A percentile compares a stretch with the other conserved stretches of the same genome.
These are phyloP conservation scores for Fistulifera solaris DNA, from an alignment of 108 stramenopile species.

Conservation along the genomic window DNA sequence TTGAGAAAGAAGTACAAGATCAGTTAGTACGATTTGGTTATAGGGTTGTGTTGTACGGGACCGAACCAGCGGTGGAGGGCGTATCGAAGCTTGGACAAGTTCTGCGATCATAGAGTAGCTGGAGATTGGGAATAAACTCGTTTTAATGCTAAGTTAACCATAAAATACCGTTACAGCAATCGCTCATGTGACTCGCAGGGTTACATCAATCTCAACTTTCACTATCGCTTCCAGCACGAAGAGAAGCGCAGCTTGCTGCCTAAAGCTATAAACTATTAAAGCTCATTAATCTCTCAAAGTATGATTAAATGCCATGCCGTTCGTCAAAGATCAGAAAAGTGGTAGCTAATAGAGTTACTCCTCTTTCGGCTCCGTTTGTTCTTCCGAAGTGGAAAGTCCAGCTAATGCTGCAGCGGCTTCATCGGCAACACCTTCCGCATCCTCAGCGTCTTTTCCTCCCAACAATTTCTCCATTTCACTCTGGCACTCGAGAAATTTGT, in stretches of 20 bases:
- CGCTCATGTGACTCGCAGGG: too few relatives aligned
- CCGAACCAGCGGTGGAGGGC: background rate
- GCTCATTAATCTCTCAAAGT: too few relatives aligned
- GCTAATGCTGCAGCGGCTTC: constrained; percentile 67
- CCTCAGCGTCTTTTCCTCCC: constrained; percentile 66
- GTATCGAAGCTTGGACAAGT: background rate
- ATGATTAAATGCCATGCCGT: too few relatives aligned
- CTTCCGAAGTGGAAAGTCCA: constrained; percentile 62
- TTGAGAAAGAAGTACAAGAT: constrained; percentile 10
- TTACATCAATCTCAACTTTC: too few relatives aligned
- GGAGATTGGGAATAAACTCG: too few relatives aligned
- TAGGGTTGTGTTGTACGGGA: constrained; percentile 11
- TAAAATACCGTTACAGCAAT: too few relatives aligned
- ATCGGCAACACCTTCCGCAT: constrained; percentile 60
- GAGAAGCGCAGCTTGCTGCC: too few relatives aligned
- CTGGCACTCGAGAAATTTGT: constrained; percentile 77
- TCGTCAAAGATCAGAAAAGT: too few relatives aligned
- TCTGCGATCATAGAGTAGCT: background rate
- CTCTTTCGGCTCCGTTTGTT: constrained; percentile 5
- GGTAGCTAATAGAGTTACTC: too few relatives aligned
- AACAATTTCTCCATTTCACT: constrained; percentile 77
- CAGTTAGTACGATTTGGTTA: constrained; percentile 15
- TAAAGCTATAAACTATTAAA: too few relatives aligned
- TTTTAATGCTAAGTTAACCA: too few relatives aligned
- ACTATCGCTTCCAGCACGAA: too few relatives aligned